These are phyloP conservation scores for Hirschfeldia incana DNA, from an alignment of 345 rosid genomes.

Conservation along the genomic window DNA sequence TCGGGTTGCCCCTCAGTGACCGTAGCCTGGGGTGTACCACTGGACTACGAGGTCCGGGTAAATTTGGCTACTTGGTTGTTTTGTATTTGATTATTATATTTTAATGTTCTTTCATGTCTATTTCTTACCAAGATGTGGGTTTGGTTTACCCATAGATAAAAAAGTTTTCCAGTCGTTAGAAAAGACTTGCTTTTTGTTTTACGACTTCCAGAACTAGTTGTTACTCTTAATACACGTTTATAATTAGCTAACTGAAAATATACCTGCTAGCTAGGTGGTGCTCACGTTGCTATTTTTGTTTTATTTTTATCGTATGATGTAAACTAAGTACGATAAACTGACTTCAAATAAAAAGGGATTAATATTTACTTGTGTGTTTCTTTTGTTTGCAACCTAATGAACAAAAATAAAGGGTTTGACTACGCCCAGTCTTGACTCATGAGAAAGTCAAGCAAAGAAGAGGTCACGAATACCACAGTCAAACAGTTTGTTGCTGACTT, in stretches of 20 bases:
- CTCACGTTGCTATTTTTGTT: not conserved
- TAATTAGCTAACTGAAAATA: not conserved
- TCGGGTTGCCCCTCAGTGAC: no score
- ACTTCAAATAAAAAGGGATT: not conserved
- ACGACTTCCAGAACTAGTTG: not conserved
- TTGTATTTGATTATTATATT: slow-evolving; percentile 8
- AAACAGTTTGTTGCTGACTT: slow-evolving; percentile 33
- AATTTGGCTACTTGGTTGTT: slow-evolving; percentile 36
- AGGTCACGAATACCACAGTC: slow-evolving; percentile 32
- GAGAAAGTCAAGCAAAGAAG: slow-evolving; percentile 39
- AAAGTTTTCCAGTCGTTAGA: slow-evolving; percentile 22
- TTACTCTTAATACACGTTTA: not conserved
- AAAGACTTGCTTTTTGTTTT: slow-evolving; percentile 3
- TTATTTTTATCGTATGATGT: not conserved
- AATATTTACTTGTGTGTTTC: not conserved
- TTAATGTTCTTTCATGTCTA: slow-evolving; percentile 8
- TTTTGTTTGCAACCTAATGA: not conserved
- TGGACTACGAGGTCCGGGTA: no score
- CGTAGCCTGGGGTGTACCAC: no score
- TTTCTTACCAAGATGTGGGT: slow-evolving; percentile 31
- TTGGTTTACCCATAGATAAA: slow-evolving; percentile 16
- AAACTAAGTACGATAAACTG: not conserved
- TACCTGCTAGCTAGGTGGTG: not conserved
- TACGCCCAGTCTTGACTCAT: slow-evolving; percentile 12
- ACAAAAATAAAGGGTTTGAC: slow-evolving; percentile 16